Base-by-base conservation (phyloP, 345 rosid species). In the Linum usitatissimum region DNA sequence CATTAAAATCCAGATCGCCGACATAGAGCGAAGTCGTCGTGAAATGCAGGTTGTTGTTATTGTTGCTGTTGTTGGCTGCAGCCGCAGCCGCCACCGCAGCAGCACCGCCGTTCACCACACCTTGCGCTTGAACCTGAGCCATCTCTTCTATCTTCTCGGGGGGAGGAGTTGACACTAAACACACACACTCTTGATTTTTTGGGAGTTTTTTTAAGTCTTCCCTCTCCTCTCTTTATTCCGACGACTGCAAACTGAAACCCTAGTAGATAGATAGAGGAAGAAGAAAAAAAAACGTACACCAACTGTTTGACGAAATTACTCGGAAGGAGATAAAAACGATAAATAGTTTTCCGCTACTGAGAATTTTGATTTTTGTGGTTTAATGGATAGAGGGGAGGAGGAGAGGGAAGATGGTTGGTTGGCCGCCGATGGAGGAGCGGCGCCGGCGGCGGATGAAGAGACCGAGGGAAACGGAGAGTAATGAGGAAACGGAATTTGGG, bases 1-100 rank as follows among this genome's bases (percentile, higher is more conserved):
- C 89, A 21, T 75, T 92, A 1, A 48, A 28, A 56, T 92, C 96
- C 80, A 92, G 81, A 84, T 92, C 96, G 55, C 98, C 96, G 8
- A 92, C 96, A 59, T 88, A 92, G 34, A 92, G 91, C 70, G 96
- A 92, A 18, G 89, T 92, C 64, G 93, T 76, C 42, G 68, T 82
- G 20, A 78, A 81, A 67, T 83, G 95, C 20, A 65, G 66, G 59
- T 68, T 55, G 23, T 28, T 60, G 55, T 64, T 69, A 34, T 34
- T 34, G 28, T 23, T 23, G 59, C 64, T 60, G 55, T 64, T 69
- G 8, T 34, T 34, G 38, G 6, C 38, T 4, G 38, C 38, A 34
- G 38, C 38, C 5, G 38, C 38, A 34, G 38, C 38, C 5, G 36
- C 36, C 36, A 6, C 36, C 36, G 38, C 38, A 3, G 38, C 38